Conservation (phyloP, 2,329 filamentous ascomycete genomes). For the Celoporthe dispersa region DNA sequence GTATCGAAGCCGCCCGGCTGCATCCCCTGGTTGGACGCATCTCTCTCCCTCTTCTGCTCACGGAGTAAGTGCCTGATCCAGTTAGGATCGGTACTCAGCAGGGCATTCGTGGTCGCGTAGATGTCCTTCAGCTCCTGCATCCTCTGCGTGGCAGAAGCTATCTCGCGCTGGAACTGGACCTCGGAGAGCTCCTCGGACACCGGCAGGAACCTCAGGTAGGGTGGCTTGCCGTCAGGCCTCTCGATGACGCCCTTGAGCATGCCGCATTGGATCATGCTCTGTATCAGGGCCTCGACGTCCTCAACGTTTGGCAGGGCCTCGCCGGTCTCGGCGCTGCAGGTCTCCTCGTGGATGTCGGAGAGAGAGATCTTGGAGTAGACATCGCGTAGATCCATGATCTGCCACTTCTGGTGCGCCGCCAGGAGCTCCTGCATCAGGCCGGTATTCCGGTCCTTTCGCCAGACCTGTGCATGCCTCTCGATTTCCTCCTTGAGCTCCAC, state of each 20-base stretch:
- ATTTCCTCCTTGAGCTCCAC: constrained; percentile 66
- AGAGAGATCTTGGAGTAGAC: constrained; percentile 69
- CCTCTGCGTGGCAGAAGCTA: constrained; percentile 46
- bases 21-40: constrained; percentile 37
- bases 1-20: constrained; percentile 48
- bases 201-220: constrained; percentile 57
- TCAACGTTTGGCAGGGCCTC: constrained; percentile 45
- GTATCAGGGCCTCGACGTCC: constrained; percentile 52
- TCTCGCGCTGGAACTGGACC: constrained; percentile 52
- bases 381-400: constrained; percentile 72
- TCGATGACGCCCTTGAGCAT: constrained; percentile 60
- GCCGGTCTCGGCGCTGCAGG: constrained; percentile 59
- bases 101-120: constrained; percentile 57
- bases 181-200: constrained; percentile 52
- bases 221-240: constrained; percentile 45
- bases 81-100: constrained; percentile 59
- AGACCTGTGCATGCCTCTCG: constrained; percentile 56
- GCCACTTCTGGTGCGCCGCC: constrained; percentile 73
- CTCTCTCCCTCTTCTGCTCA: constrained; percentile 55
- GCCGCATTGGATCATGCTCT: constrained; percentile 58
- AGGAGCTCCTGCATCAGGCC: constrained; percentile 73
- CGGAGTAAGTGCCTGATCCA: constrained; percentile 54
- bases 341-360: constrained; percentile 54
- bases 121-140: constrained; percentile 52
- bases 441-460: constrained; percentile 73